Conservation (phyloP, 768 basidiomycete species). For the Tricholoma furcatifolium region DNA sequence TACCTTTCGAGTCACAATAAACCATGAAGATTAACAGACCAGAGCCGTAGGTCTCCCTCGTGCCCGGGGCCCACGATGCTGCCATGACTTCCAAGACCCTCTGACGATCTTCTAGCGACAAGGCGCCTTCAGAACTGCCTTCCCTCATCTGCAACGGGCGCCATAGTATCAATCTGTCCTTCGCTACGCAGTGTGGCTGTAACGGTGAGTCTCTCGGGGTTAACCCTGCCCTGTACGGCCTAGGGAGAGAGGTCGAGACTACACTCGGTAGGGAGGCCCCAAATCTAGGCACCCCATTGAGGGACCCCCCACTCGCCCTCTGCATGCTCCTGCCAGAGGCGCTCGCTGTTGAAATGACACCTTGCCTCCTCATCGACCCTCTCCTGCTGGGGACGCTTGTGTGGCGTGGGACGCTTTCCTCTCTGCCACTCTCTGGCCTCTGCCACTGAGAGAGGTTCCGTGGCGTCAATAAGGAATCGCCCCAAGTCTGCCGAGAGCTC, state of each 20-base stretch:
- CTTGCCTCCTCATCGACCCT: no score
- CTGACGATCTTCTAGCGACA: no score
- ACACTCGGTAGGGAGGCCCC: background rate
- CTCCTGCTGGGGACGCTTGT: no score
- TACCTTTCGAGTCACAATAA: no score
- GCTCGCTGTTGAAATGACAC: background rate
- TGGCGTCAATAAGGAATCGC: background rate
- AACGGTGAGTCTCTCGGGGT: constrained; percentile 9
- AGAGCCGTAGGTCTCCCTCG: no score
- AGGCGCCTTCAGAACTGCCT: no score
- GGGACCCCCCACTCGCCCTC: background rate
- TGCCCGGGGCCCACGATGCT: no score
- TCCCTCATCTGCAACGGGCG: constrained; percentile 13
- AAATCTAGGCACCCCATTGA: background rate
- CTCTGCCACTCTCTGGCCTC: background rate
- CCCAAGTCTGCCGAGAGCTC: no score
- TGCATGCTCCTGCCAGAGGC: background rate
- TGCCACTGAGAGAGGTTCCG: background rate
- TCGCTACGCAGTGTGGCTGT: constrained; percentile 26
- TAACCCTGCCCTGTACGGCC: no score
- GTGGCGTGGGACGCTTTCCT: background rate
- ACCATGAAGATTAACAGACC: no score
- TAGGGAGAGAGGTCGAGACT: background rate
- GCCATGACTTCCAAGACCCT: constrained; percentile 45
- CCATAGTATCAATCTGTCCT: constrained; percentile 26